Evolutionary conservation across 345 rosid genomes (phyloP), one percentile per base, ranked within the genome.

Genomic region (Corymbia maculata): DNA sequence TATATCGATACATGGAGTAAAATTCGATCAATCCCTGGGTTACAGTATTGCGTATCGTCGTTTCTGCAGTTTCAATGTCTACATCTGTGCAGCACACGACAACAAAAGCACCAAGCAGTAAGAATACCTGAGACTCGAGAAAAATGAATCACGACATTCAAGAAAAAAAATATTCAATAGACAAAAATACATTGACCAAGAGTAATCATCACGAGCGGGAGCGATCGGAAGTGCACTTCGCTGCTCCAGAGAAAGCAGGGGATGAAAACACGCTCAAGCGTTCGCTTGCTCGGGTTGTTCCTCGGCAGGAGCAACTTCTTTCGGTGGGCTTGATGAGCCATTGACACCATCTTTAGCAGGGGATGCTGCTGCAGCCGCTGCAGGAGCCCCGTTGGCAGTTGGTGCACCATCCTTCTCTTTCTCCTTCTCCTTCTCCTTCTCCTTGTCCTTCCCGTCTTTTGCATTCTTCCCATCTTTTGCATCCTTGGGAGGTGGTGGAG

Each of bases 401-500:
- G 88, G 55, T 50, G 51, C 21, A 1, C 82, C 53, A 1, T 66
- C 68, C 36, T 45, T 42, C 32, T 50, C 88, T 64, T 50, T 50
- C 51, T 47, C 55, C 5, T 28, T 64, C 15, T 51, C 36, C 36
- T 49, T 42, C 55, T 79, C 85, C 59, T 86, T 86, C 45, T 52
- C 86, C 28, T 79, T 75, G 1, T 53, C 79, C 90, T 79, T 57
- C 51, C 82, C 82, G 6, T 75, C 82, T 36, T 70, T 75, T 3
- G 44, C 52, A 16, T 66, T 84, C 85, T 85, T 91, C 93, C 82
- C 86, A 7, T 85, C 87, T 88, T 85, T 85, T 16, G 70, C 70
- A 5, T 88, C 85, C 87, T 88, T 85, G 22, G 95, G 94, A 19
- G 91, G 87, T n/a, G 95, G 94, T 15, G 95, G 94, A 16, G 96